A percentile compares a stretch with the other conserved stretches of the same genome.
Evolutionary conservation across 805 yeast species (phyloP).

Genomic region (Lipomyces orientalis): DNA sequence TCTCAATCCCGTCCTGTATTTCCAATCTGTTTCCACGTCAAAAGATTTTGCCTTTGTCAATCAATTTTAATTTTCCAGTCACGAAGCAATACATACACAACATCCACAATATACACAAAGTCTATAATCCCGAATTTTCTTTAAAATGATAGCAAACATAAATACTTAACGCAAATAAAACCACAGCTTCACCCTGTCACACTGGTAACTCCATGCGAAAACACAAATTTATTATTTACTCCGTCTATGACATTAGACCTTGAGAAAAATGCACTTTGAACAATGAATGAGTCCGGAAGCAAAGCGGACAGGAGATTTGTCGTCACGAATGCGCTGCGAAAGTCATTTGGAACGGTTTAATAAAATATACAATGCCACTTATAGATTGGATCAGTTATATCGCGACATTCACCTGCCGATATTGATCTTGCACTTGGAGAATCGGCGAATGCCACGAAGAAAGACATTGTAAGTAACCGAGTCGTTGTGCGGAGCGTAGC

Average conservation of each 20-base stretch:
- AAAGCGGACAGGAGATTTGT: no score
- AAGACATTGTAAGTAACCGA: slow-evolving; percentile 51
- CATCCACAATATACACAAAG: neutral
- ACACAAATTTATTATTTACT: neutral
- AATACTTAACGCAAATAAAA: neutral
- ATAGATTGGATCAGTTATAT: neutral
- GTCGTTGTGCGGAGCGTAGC: slow-evolving; percentile 35
- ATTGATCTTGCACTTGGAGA: slow-evolving; percentile 81
- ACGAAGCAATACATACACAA: no score
- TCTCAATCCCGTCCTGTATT: no score
- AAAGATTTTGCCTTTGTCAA: no score
- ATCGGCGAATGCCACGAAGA: slow-evolving; percentile 56
- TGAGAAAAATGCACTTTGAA: neutral
- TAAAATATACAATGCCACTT: no score
- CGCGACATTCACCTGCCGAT: slow-evolving; percentile 69
- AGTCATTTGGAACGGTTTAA: no score
- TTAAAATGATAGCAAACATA: neutral
- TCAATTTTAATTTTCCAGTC: no score
- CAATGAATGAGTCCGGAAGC: neutral
- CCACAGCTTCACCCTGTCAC: neutral
- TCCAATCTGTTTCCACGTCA: no score
- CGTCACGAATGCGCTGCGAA: no score
- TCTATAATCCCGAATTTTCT: neutral
- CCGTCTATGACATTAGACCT: neutral
- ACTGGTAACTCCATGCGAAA: neutral